Evolutionary conservation across 2,329 filamentous ascomycete species (phyloP).

Genomic region (Xylaria sp.): DNA sequence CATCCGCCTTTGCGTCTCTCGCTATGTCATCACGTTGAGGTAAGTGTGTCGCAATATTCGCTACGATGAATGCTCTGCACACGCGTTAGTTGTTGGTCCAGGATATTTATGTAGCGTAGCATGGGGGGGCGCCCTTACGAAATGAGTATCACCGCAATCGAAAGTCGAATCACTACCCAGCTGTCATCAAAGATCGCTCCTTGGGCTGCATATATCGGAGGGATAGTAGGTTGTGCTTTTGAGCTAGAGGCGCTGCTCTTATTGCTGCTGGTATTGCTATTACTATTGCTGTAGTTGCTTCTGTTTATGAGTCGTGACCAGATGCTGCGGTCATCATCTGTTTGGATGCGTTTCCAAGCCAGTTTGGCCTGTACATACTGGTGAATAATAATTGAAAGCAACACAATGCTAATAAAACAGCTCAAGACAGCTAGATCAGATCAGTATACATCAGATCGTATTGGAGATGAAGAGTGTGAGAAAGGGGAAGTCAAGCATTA

Average conservation of each 20-base stretch:
- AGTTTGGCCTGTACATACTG: constrained; percentile 38
- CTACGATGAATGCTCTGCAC: constrained; percentile 41
- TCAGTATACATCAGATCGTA: constrained; percentile 19
- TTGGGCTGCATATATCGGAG: constrained; percentile 21
- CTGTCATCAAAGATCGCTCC: constrained; percentile 40
- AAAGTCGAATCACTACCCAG: constrained; percentile 42
- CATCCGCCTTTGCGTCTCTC: constrained; percentile 38
- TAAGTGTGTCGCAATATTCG: constrained; percentile 41
- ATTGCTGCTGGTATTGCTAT: neutral
- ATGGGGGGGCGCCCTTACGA: constrained; percentile 31
- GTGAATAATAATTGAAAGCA: constrained; percentile 37
- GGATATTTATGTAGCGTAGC: neutral
- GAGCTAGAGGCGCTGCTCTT: constrained; percentile 14
- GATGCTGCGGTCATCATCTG: constrained; percentile 16
- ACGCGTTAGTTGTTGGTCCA: constrained; percentile 9
- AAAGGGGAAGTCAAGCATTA: neutral
- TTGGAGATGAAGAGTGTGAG: constrained; percentile 1
- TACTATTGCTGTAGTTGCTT: constrained; percentile 11
- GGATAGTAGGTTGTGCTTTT: constrained; percentile 25
- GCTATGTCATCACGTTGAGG: constrained; percentile 38
- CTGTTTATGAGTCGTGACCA: constrained; percentile 31
- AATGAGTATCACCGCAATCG: constrained; percentile 41
- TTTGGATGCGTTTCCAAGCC: constrained; percentile 32
- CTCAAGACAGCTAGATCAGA: constrained; percentile 33
- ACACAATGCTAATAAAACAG: constrained; percentile 37